Percentiles rank a stretch among this genome's conserved stretches.
These are phyloP conservation scores for Aspergillus melleus DNA, from an alignment of 2,329 filamentous ascomycete genomes.

Conservation along the genomic window DNA sequence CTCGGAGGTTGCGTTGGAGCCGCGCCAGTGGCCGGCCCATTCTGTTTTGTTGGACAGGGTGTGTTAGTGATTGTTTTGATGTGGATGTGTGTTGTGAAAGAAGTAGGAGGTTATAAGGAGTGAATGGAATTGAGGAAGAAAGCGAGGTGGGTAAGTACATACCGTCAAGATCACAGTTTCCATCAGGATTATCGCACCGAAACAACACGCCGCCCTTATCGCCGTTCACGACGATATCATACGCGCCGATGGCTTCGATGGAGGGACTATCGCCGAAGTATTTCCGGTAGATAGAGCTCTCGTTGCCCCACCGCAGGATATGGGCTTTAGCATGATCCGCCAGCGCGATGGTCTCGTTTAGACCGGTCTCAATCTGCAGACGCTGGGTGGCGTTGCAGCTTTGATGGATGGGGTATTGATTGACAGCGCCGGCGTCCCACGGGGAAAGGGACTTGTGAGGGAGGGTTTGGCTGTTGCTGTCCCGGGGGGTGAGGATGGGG, in stretches of 20 bases:
- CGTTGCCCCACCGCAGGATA: constrained; percentile 50
- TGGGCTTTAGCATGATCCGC: constrained; percentile 64
- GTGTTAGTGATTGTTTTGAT: background rate
- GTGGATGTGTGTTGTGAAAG: constrained; percentile 8
- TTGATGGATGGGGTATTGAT: constrained; percentile 56
- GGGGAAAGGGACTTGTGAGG: constrained; percentile 15
- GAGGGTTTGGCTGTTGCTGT: background rate
- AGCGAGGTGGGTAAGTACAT: constrained; percentile 14
- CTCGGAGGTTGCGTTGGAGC: constrained; percentile 62
- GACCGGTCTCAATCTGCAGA: constrained; percentile 55
- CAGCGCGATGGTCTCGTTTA: constrained; percentile 60
- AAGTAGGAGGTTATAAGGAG: background rate
- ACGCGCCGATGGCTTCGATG: constrained; percentile 62
- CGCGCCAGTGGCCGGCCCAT: constrained; percentile 69
- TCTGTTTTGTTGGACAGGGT: constrained; percentile 38
- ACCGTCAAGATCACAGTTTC: constrained; percentile 59
- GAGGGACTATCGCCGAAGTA: constrained; percentile 66
- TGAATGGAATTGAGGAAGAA: background rate
- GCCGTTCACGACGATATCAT: constrained; percentile 58
- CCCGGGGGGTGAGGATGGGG: background rate
- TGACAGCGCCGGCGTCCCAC: constrained; percentile 40
- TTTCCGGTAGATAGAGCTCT: constrained; percentile 61
- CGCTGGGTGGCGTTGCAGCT: constrained; percentile 66
- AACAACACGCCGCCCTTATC: constrained; percentile 61
- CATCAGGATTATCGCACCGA: constrained; percentile 68